phyloP scores from a whole-genome alignment of 2,329 filamentous ascomycete genomes.

The Madurella fahalii region DNA sequence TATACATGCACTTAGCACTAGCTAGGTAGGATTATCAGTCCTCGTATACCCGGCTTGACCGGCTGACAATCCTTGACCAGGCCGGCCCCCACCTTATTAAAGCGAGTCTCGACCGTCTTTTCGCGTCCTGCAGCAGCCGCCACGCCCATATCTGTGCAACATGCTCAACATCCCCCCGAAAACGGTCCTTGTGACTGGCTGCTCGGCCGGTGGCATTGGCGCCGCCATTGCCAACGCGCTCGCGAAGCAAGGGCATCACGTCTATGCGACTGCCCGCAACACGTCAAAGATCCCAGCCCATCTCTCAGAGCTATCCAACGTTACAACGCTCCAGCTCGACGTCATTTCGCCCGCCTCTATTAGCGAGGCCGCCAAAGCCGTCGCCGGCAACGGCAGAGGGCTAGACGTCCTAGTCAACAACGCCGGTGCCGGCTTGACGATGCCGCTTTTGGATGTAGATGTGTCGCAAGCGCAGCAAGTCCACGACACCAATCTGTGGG shows the following conservation, averaged over 20 bases:
- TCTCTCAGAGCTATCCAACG: constrained; percentile 22
- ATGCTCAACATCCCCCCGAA: constrained; percentile 5
- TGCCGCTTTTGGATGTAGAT: constrained; percentile 36
- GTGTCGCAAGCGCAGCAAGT: constrained; percentile 32
- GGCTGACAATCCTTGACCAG: too few species aligned
- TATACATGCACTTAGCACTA: too few species aligned
- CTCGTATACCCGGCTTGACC: too few species aligned
- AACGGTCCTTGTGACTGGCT: constrained; percentile 38
- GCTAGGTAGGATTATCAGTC: too few species aligned
- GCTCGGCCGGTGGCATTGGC: constrained; percentile 37
- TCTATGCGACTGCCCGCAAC: constrained; percentile 38
- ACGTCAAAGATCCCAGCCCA: constrained; percentile 29
- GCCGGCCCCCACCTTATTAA: too few species aligned
- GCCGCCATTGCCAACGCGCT: constrained; percentile 34
- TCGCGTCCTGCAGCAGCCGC: too few species aligned
- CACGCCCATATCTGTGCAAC: too few species aligned
- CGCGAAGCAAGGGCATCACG: constrained; percentile 31
- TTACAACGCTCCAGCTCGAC: constrained; percentile 31
- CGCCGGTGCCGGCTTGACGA: constrained; percentile 31
- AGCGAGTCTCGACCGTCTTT: too few species aligned
- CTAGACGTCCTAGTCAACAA: constrained; percentile 32
- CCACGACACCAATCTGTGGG: constrained; percentile 42
- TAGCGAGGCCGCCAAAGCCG: constrained; percentile 11
- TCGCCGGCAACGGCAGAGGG: constrained; percentile 15
- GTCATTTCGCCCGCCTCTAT: constrained; percentile 28